Evolutionary conservation across 805 yeast genomes (phyloP), one percentile per base, ranked within the genome.

Genomic region (Pichia manshurica): DNA sequence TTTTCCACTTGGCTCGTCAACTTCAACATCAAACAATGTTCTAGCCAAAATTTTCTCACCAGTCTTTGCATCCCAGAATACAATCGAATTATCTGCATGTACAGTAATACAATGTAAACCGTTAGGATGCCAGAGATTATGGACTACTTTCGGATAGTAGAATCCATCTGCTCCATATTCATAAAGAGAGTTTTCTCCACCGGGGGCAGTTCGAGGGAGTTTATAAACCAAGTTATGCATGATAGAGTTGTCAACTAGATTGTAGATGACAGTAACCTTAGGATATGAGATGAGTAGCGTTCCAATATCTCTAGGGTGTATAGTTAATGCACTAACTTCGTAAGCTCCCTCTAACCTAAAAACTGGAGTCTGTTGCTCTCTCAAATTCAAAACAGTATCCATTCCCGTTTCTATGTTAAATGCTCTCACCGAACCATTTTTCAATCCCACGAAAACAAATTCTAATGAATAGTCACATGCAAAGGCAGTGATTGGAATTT

Each of bases 291-390:
- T 76, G 53, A 93, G 71, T 2, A 93, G 50, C 0, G 84, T 73
- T 0, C 96, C 91, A 7, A 88, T 72, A 61, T 93, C 97, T 53
- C 97, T 74, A 4, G 99, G 99, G 59, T 87, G 93, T 76, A 95
- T 74, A 52, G 79, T 78, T 3, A 93, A 65, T 0, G 82, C 70
- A 1, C 78, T 61, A 1, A 89, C 93, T 1, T 86, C 80, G 13
- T 55, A 51, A 13, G 56, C 53, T 16, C 75, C 72, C 36, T 77
- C 81, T 44, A 74, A 73, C 0, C 87, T 81, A 39, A 82, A 67
- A 3, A 79, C 70, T n/a, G 67, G 58, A 51, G 78, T 78, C 60
- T 89, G 96, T 29, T 86, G 69, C 59, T 86, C 87, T 45, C 79
- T 84, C 21, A 93, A 70, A 46, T 81, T 74, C 49, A 78, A 73